A percentile compares a stretch with the other conserved stretches of the same genome.
These are phyloP conservation scores for Haplosporangium sp. DNA, from an alignment of 371 early-diverging fungal genomes.

Conservation along the genomic window DNA sequence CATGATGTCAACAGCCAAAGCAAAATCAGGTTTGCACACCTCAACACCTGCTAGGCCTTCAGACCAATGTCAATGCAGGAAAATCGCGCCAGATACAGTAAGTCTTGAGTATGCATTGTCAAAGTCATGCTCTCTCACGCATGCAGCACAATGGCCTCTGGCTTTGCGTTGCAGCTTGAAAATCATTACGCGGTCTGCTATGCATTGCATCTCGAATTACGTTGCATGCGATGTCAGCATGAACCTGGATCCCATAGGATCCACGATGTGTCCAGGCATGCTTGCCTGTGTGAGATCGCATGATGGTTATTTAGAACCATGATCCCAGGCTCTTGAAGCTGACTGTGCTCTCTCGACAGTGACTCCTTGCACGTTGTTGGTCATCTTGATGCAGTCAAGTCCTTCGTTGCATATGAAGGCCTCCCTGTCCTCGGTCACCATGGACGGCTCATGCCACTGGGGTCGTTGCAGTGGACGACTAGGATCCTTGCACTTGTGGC, in stretches of 20 bases:
- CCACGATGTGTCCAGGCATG: slow-evolving; percentile 1
- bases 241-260: slow-evolving; percentile 11
- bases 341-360: neutral
- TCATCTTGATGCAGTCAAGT: slow-evolving; percentile 4
- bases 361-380: neutral
- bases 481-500: slow-evolving; percentile 8
- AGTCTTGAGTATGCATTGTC: slow-evolving; percentile 11
- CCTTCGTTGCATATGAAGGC: slow-evolving; percentile 8
- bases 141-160: slow-evolving; percentile 5
- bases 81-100: neutral
- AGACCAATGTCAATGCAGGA: slow-evolving; percentile 11
- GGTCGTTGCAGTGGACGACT: slow-evolving; percentile 11
- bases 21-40: neutral
- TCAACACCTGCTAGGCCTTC: neutral
- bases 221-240: slow-evolving; percentile 1
- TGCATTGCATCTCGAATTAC: slow-evolving; percentile 4
- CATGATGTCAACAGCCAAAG: neutral
- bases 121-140: neutral
- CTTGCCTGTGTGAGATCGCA: neutral
- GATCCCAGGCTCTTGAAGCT: neutral
- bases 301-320: neutral
- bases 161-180: slow-evolving; percentile 8
- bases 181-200: neutral
- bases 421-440: slow-evolving; percentile 7
- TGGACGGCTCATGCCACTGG: slow-evolving; percentile 16